Evolutionary conservation across 192 early-diverging fungal species (phyloP), one percentile per base, ranked within the genome.

Genomic region (Phycomyces nitens): DNA sequence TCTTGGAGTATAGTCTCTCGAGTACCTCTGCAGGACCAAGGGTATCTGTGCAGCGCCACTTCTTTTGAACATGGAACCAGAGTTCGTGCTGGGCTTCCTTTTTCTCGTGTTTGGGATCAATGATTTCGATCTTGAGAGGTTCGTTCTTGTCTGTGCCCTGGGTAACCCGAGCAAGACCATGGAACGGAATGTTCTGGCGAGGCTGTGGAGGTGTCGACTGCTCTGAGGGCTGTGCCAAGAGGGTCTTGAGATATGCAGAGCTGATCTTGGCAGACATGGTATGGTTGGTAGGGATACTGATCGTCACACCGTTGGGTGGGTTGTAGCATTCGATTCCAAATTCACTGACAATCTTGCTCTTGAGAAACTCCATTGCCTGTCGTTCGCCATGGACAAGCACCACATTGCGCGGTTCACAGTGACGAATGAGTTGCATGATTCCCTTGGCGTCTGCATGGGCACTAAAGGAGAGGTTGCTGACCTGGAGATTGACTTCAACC

Each of bases 381-480:
- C 89, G 91, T 71, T 99, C 95, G 5, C 97, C 97, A 58, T 99
- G 97, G 0, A 99, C 95, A 9, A 99, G 72, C 20, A 99, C 89
- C 0, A 94, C 92, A 74, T 95, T 89, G n/a, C 83, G 75, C 9
- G 94, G 89, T 54, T 90, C 84, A 44, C 92, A 93, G 77, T 95
- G 92, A 5, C 85, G 84, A 58, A 97, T 94, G 27, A 99, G 80
- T 77, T 94, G 89, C 88, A 99, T 86, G 60, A 99, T 99, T 5
- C 97, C 97, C 72, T 98, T 97, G 9, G 94, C 90, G 66, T 99
- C 97, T 0, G 97, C 95, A 44, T 99, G 97, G 0, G 95, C 97
- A 61, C 92, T 94, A 69, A 99, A 99, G 0, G 93, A 95, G 23
- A 99, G 75, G 70, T 98, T 95, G 64, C 92, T 82, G 54, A 99